A percentile compares a stretch with the other conserved stretches of the same genome.
phyloP scores from a whole-genome alignment of 2,329 filamentous ascomycete species.

The Lecanoromycetidae sp. region DNA sequence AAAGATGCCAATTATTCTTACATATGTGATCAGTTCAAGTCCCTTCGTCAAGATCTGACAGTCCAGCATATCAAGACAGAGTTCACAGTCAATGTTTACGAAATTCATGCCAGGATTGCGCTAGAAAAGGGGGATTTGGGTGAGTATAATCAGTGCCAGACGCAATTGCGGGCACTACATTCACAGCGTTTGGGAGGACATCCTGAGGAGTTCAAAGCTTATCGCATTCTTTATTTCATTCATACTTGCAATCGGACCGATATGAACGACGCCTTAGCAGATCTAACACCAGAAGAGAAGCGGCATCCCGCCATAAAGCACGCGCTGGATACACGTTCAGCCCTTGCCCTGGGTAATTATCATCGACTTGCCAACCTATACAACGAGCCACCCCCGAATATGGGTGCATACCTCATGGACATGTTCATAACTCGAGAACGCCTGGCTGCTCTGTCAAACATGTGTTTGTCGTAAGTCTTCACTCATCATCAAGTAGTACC shows the following conservation, averaged over 20 bases:
- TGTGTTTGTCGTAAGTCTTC: slow-evolving; percentile 78
- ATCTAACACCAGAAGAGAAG: slow-evolving; percentile 98
- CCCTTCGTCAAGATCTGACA: slow-evolving; percentile 91
- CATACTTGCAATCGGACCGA: slow-evolving; percentile 96
- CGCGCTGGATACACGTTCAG: slow-evolving; percentile 79
- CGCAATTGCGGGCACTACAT: slow-evolving; percentile 87
- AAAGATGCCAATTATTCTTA: slow-evolving; percentile 89
- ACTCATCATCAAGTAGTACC: neutral
- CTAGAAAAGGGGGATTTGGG: slow-evolving; percentile 96
- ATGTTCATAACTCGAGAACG: slow-evolving; percentile 96
- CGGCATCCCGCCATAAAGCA: slow-evolving; percentile 73
- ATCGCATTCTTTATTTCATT: slow-evolving; percentile 99
- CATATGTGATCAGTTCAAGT: slow-evolving; percentile 99
- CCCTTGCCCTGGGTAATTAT: slow-evolving; percentile 87
- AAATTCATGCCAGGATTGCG: slow-evolving; percentile 93
- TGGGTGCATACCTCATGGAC: slow-evolving; percentile 98
- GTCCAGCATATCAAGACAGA: slow-evolving; percentile 95
- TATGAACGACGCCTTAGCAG: slow-evolving; percentile 94
- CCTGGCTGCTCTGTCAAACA: slow-evolving; percentile 75
- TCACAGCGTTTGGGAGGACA: slow-evolving; percentile 76
- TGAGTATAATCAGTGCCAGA: slow-evolving; percentile 99
- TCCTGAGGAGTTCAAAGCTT: slow-evolving; percentile 92
- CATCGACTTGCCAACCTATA: slow-evolving; percentile 97
- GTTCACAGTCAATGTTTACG: slow-evolving; percentile 92
- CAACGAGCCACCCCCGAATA: slow-evolving; percentile 82